These are phyloP conservation scores for Poa pratensis DNA, from an alignment of 176 grass and related monocot genomes.

Conservation along the genomic window DNA sequence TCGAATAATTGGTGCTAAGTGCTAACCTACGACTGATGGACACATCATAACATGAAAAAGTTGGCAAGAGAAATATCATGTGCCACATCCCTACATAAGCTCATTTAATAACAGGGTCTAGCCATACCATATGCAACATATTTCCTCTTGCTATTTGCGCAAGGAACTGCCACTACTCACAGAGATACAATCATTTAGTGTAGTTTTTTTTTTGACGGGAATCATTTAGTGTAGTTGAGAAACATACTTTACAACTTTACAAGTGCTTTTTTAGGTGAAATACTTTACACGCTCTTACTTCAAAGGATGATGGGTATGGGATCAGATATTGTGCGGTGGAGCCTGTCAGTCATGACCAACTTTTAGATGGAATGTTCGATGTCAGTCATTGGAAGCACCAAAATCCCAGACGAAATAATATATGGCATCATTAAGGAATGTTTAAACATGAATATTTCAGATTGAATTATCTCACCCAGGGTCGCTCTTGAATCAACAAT, in stretches of 20 bases:
- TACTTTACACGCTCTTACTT: neutral
- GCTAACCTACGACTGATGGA: neutral
- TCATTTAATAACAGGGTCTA: neutral
- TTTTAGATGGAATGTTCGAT: neutral
- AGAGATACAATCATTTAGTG: neutral
- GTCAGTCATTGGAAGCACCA: neutral
- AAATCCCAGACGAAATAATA: neutral
- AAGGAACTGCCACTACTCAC: neutral
- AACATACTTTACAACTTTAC: neutral
- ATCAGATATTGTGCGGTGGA: neutral
- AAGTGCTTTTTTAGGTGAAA: neutral
- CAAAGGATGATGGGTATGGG: neutral
- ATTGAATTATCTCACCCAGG: neutral
- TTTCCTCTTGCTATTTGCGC: constrained; percentile 5
- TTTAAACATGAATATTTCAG: neutral
- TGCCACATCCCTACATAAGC: neutral
- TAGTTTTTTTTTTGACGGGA: too few relatives aligned
- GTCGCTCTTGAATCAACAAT: neutral
- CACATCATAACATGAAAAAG: neutral
- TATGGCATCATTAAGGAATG: neutral
- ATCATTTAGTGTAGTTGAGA: neutral
- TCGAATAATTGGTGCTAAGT: neutral
- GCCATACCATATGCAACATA: neutral
- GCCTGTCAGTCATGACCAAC: neutral
- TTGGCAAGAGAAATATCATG: neutral